Evolutionary conservation across 202 grass and related monocot genomes (phyloP), one percentile per base, ranked within the genome.

Genomic region (Schoenoplectus tabernaemontani): DNA sequence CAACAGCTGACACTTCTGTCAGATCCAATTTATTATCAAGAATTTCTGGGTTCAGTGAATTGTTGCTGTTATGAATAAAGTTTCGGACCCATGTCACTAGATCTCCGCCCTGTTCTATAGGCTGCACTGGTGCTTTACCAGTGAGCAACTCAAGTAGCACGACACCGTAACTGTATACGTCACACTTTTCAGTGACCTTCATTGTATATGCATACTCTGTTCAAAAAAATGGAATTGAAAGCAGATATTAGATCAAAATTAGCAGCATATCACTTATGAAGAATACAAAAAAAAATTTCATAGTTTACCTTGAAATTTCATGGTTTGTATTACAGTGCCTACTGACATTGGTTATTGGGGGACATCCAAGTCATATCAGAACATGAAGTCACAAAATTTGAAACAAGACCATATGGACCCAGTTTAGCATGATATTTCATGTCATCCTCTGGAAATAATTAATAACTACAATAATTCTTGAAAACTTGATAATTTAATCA

Each of bases 191-290:
- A 11, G 92, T 99, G 23, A 99, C 92, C 86, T 99, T 96, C 96
- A 99, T 99, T 56, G 96, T 99, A 81, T 99, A 99, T 42, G 96
- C 96, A 82, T 99, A 99, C 81, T 99, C 96, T 99, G 88, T 57
- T 23, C 3, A 36, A 65, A 56, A 56, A 46, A 30, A 76, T 16
- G 1, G 2, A 51, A 51, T 30, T 66, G 7, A 59, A 13, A 75
- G 10, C 13, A 70, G 61, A 58, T 44, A 13, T 33, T 32, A 64
- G 42, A 20, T 76, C 17, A 64, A 30, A 32, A 81, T 63, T 2
- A 63, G 46, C 9, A 6, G n/a, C 33, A 39, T 57, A 42, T 26
- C 48, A 46, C 9, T 43, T 19, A 22, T 7, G 26, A 24, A 41
- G 50, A 23, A 38, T 9, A 41, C 43, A 0, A 66, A 36, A 28